A percentile compares a stretch with the other conserved stretches of the same genome.
Conservation (phyloP, 2,329 filamentous ascomycete genomes). For the Trichoderma atroviride region DNA sequence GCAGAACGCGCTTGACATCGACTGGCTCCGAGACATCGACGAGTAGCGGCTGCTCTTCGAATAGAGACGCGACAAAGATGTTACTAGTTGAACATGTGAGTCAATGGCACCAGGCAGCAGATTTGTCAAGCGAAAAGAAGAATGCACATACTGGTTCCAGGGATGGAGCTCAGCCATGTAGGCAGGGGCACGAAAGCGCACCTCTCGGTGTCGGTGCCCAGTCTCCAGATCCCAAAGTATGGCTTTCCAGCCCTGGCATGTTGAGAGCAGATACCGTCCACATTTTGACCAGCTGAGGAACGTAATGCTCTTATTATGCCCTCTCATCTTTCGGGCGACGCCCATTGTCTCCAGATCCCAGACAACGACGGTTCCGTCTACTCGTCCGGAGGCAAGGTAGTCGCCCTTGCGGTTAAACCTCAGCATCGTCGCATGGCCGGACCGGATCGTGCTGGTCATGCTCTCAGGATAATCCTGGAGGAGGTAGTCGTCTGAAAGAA, state of each 20-base stretch:
- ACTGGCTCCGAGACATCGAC: constrained; percentile 75
- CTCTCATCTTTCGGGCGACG: constrained; percentile 88
- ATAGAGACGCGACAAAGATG: constrained; percentile 86
- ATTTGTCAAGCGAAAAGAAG: background rate
- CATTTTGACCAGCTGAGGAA: constrained; percentile 94
- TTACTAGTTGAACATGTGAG: constrained; percentile 54
- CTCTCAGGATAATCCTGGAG: constrained; percentile 86
- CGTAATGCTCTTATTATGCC: constrained; percentile 91
- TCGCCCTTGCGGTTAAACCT: constrained; percentile 96
- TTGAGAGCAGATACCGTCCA: constrained; percentile 87
- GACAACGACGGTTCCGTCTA: constrained; percentile 91
- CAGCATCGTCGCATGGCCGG: constrained; percentile 65
- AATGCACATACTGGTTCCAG: constrained; percentile 69
- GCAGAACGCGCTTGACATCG: constrained; percentile 74
- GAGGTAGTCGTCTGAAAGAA: constrained; percentile 65
- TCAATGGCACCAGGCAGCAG: background rate
- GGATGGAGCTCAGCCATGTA: constrained; percentile 97
- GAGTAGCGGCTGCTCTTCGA: constrained; percentile 88
- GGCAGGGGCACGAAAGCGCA: constrained; percentile 88
- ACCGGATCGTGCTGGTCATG: constrained; percentile 83
- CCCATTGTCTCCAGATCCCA: constrained; percentile 98
- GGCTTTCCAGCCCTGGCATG: constrained; percentile 94
- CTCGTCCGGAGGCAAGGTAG: constrained; percentile 89
- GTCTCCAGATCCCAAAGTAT: constrained; percentile 88
- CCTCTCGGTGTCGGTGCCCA: constrained; percentile 72